Evolutionary conservation across 768 basidiomycete genomes (phyloP).

Genomic region (Lactarius sp.): DNA sequence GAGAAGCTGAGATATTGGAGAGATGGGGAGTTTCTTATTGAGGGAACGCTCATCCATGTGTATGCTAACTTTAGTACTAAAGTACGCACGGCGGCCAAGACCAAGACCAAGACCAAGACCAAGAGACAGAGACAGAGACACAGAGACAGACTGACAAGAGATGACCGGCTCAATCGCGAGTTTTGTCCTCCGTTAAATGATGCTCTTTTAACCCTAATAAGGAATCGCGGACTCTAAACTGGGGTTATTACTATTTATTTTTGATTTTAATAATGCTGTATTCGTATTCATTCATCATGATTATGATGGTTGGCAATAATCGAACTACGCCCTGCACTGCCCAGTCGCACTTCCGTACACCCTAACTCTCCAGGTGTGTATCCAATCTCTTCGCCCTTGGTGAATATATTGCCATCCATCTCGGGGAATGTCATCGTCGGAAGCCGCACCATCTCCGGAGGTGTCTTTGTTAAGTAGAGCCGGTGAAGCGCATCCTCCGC

Average conservation of each 20-base stretch:
- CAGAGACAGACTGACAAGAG: neutral
- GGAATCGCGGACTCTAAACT: constrained; percentile 19
- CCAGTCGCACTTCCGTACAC: constrained; percentile 62
- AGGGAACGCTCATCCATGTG: constrained; percentile 11
- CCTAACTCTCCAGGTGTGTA: constrained; percentile 55
- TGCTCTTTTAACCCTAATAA: constrained; percentile 5
- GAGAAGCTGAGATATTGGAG: constrained; percentile 70
- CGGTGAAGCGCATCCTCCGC: constrained; percentile 82
- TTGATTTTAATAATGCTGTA: neutral
- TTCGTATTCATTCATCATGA: neutral
- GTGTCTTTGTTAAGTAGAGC: constrained; percentile 76
- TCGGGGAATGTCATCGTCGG: constrained; percentile 71
- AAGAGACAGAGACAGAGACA: neutral
- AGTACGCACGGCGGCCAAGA: no score
- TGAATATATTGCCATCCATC: constrained; percentile 50
- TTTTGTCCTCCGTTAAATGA: neutral
- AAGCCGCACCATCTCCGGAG: constrained; percentile 59
- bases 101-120: no score
- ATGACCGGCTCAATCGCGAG: no score
- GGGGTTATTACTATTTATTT: neutral
- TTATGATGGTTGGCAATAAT: constrained; percentile 12
- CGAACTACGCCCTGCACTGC: constrained; percentile 57
- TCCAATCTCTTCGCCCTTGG: constrained; percentile 38
- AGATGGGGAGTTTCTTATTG: constrained; percentile 30
- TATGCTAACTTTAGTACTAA: no score